Percentiles rank a stretch among this genome's conserved stretches.
phyloP scores from a whole-genome alignment of 148 eudicot species.

The Rhododendron williamsianum region DNA sequence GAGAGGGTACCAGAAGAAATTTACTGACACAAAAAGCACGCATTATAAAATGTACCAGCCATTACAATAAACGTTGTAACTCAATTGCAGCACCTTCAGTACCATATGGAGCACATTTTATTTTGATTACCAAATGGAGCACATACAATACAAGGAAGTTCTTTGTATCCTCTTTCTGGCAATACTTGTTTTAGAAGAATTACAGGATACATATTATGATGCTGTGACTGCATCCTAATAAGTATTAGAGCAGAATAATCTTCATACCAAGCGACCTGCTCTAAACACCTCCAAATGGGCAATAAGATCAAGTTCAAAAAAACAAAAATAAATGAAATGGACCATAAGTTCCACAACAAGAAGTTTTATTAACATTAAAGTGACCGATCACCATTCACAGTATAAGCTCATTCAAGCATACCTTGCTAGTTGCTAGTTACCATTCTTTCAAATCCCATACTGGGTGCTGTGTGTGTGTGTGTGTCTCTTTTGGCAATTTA shows the following conservation, averaged over 20 bases:
- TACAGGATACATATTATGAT: not conserved
- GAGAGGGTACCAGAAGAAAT: not conserved
- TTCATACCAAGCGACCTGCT: not conserved
- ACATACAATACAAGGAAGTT: not conserved
- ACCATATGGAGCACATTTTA: not conserved
- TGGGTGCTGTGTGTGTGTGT: too few species aligned
- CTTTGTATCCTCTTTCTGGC: not conserved
- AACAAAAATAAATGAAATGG: not conserved
- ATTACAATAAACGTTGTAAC: not conserved
- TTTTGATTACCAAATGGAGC: not conserved
- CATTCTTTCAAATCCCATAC: not conserved
- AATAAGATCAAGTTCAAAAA: not conserved
- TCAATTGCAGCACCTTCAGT: not conserved
- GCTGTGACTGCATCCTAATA: not conserved
- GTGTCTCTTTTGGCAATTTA: not conserved
- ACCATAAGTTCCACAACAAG: not conserved
- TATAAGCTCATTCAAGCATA: not conserved
- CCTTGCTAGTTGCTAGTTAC: too few species aligned
- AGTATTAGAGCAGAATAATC: not conserved
- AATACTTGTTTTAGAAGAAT: not conserved
- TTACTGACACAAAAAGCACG: not conserved
- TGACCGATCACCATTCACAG: not conserved
- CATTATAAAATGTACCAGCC: not conserved
- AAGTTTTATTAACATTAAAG: not conserved
- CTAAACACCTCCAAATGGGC: not conserved